phyloP scores from a whole-genome alignment of 148 eudicot genomes.

The Selenicereus undatus region DNA sequence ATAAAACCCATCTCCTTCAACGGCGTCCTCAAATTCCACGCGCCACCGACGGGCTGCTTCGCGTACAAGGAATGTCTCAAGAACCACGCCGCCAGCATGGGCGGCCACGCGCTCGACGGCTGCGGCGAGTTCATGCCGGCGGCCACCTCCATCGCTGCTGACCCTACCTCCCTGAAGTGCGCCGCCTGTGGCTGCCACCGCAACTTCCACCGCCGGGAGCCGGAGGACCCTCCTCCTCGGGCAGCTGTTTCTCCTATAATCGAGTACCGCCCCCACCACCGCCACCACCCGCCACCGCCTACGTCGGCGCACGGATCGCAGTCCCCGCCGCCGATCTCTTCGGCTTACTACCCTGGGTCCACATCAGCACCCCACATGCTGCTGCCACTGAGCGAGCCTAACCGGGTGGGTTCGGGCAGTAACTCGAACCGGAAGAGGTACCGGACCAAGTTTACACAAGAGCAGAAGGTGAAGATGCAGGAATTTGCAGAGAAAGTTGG shows the following conservation, averaged over 20 bases:
- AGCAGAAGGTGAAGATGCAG: conserved; percentile 63
- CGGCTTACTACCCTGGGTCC: conserved; percentile 53
- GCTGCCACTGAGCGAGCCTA: conserved; percentile 41
- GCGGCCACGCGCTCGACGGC: conserved; percentile 77
- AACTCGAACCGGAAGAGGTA: conserved; percentile 43
- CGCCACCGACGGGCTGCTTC: conserved; percentile 22
- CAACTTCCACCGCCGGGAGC: conserved; percentile 74
- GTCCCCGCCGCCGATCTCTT: conserved; percentile 89
- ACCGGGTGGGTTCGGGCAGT: not conserved
- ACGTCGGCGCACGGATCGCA: conserved; percentile 27
- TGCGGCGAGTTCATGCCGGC: conserved; percentile 84
- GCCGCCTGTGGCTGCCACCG: conserved; percentile 90
- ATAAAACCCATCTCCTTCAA: conserved; percentile 39
- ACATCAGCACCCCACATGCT: conserved; percentile 61
- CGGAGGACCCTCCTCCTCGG: conserved; percentile 15
- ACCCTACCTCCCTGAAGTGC: conserved; percentile 59
- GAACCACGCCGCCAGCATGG: conserved; percentile 70
- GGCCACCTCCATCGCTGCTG: conserved; percentile 35
- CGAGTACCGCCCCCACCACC: conserved; percentile 71
- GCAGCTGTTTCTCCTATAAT: conserved; percentile 23
- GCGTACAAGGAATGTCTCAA: conserved; percentile 63
- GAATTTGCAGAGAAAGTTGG: conserved; percentile 62
- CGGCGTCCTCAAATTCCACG: conserved; percentile 28
- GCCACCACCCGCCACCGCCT: conserved; percentile 46
- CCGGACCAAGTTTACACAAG: conserved; percentile 55